Evolutionary conservation across 495 filamentous ascomycete species (phyloP).

Genomic region (Lasiosphaeria hispida): DNA sequence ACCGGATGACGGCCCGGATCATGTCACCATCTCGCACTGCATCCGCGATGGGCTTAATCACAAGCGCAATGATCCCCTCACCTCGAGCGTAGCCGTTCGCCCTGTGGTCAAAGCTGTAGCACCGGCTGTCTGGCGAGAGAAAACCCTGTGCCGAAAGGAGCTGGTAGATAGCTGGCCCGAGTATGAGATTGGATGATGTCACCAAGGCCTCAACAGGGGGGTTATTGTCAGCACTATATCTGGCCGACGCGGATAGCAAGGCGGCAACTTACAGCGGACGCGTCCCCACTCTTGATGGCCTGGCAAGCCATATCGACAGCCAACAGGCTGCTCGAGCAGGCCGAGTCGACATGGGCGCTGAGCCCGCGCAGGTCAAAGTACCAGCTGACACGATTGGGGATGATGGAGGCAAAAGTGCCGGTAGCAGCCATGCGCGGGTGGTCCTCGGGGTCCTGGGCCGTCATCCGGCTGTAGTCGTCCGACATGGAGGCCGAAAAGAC

Average conservation of each 20-base stretch:
- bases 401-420: slow-evolving; percentile 23
- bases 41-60: slow-evolving; percentile 52
- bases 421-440: slow-evolving; percentile 47
- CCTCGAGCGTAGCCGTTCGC: slow-evolving; percentile 63
- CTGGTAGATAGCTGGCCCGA: slow-evolving; percentile 39
- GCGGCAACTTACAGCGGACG: slow-evolving; percentile 15
- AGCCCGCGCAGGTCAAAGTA: slow-evolving; percentile 45
- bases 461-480: slow-evolving; percentile 31
- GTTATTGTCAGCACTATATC: slow-evolving; percentile 44
- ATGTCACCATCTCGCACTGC: slow-evolving; percentile 49
- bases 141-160: slow-evolving; percentile 30
- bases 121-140: slow-evolving; percentile 40
- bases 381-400: slow-evolving; percentile 52
- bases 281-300: slow-evolving; percentile 40
- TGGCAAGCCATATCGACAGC: slow-evolving; percentile 52
- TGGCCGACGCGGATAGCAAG: slow-evolving; percentile 51
- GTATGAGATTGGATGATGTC: slow-evolving; percentile 48
- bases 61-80: slow-evolving; percentile 53
- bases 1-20: slow-evolving; percentile 58
- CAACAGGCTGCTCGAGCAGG: slow-evolving; percentile 53
- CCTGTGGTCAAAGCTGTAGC: slow-evolving; percentile 53
- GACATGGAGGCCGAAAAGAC: slow-evolving; percentile 33
- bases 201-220: slow-evolving; percentile 40
- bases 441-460: slow-evolving; percentile 28
- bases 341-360: slow-evolving; percentile 45